Conservation (phyloP, 2,329 filamentous ascomycete genomes). For the Calonectria fujianensis region DNA sequence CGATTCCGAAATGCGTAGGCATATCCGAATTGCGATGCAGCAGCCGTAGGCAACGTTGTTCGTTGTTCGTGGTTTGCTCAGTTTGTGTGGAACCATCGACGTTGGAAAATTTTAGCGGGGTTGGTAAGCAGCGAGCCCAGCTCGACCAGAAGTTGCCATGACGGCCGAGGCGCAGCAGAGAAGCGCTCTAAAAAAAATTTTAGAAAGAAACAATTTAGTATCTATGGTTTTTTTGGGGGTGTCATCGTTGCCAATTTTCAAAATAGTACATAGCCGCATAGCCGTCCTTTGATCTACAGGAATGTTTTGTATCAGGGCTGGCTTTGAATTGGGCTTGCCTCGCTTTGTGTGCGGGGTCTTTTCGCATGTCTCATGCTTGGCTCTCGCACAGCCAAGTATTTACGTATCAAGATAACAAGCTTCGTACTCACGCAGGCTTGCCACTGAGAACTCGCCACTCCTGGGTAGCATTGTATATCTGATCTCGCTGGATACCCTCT, state of each 20-base stretch:
- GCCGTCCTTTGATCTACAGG: neutral
- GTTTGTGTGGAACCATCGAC: constrained; percentile 40
- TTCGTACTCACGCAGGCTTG: neutral
- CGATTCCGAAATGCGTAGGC: constrained; percentile 41
- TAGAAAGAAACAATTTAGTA: too few relatives aligned
- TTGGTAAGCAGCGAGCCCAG: constrained; percentile 51
- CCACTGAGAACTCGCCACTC: neutral
- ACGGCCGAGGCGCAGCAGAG: neutral
- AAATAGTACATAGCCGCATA: too few relatives aligned
- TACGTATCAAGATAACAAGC: neutral
- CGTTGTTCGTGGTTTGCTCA: constrained; percentile 39
- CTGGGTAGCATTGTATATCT: constrained; percentile 7
- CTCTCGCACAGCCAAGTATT: neutral
- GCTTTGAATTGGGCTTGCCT: neutral
- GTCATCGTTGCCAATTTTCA: neutral
- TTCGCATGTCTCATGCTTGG: neutral
- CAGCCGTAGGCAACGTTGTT: constrained; percentile 37
- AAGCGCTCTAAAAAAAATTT: neutral
- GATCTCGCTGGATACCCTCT: neutral
- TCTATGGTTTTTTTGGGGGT: too few relatives aligned
- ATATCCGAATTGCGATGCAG: constrained; percentile 40
- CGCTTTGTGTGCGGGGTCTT: constrained; percentile 12
- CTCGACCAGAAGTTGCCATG: constrained; percentile 28
- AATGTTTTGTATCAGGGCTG: neutral
- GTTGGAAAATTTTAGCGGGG: constrained; percentile 54